Conservation (phyloP, 495 filamentous ascomycete genomes). For the Tuber brumale region DNA sequence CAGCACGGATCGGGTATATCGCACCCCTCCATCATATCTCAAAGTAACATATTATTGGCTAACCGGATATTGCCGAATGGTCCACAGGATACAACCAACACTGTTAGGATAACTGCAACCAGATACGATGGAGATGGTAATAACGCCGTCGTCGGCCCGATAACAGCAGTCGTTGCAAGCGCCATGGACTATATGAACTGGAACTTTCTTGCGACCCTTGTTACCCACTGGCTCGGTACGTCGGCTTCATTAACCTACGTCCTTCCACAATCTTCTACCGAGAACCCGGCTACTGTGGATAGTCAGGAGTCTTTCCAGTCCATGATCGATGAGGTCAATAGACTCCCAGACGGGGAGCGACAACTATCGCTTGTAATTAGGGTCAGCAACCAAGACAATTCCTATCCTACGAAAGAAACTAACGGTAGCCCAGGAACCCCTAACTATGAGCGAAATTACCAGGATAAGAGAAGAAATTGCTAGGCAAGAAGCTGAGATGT, state of each 20-base stretch:
- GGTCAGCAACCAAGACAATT: background rate
- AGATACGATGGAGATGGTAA: background rate
- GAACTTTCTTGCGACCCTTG: background rate
- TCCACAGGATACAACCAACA: background rate
- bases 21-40: background rate
- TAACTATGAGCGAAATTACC: background rate
- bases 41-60: background rate
- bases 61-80: background rate
- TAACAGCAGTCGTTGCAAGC: background rate
- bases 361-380: background rate
- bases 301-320: background rate
- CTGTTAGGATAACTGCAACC: background rate
- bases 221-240: background rate
- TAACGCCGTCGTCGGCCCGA: background rate
- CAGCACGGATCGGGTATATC: background rate
- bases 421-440: background rate
- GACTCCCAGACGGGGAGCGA: background rate
- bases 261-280: background rate
- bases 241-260: background rate
- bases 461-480: background rate
- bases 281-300: background rate
- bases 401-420: background rate
- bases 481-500: background rate
- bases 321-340: background rate
- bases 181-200: background rate